phyloP scores from a whole-genome alignment of 306 rosid species.

The Abrus pulchellus region DNA sequence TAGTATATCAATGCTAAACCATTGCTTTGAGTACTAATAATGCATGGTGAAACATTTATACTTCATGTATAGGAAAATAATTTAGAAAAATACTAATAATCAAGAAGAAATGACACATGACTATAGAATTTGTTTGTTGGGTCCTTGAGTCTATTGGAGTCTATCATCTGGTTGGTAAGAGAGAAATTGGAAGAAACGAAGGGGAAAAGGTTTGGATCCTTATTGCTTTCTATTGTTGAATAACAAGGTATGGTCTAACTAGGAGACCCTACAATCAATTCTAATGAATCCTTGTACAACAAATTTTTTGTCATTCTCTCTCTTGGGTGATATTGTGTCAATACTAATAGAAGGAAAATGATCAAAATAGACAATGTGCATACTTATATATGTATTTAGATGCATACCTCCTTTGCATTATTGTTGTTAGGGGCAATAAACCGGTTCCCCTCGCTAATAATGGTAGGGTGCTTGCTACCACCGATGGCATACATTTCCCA shows the following conservation, averaged over 20 bases:
- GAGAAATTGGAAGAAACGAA: neutral
- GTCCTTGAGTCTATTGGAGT: neutral
- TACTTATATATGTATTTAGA: neutral
- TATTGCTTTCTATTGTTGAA: neutral
- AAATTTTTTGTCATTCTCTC: no score
- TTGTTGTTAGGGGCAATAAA: conserved; percentile 70
- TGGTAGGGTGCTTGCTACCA: conserved; percentile 80
- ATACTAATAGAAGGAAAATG: neutral
- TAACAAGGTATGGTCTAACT: neutral
- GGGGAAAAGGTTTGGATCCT: neutral
- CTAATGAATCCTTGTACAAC: no score
- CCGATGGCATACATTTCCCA: conserved; percentile 98
- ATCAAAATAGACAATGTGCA: neutral
- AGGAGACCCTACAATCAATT: neutral
- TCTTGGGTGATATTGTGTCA: no score
- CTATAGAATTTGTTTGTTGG: no score
- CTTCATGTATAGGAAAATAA: no score
- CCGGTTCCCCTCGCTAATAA: conserved; percentile 88
- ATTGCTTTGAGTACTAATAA: neutral
- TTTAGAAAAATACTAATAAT: no score
- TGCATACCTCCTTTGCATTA: conserved; percentile 66
- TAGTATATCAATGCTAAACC: neutral
- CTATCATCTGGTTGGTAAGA: neutral
- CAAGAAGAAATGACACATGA: no score
- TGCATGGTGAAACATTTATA: neutral